Evolutionary conservation across 2,329 filamentous ascomycete species (phyloP).

Genomic region (Hymenoscyphus repandus): DNA sequence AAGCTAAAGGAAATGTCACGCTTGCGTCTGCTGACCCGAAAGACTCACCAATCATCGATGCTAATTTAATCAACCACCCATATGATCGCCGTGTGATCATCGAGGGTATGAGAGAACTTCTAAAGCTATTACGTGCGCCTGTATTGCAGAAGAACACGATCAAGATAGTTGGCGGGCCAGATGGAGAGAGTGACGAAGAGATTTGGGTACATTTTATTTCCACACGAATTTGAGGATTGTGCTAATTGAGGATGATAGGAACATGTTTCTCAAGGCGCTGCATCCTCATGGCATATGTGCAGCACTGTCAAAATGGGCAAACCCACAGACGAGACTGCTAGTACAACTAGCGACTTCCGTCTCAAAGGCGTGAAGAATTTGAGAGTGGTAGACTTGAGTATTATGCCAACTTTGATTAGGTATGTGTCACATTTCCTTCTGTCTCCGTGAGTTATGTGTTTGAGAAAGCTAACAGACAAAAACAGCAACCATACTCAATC

Average conservation of each 20-base stretch:
- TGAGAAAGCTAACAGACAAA: background rate
- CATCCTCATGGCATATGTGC: constrained; percentile 50
- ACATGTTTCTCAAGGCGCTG: constrained; percentile 39
- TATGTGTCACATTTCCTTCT: constrained; percentile 37
- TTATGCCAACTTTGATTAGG: constrained; percentile 43
- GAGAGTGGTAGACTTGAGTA: constrained; percentile 43
- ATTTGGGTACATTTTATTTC: constrained; percentile 30
- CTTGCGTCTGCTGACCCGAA: constrained; percentile 58
- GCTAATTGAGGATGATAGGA: constrained; percentile 21
- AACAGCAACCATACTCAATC: constrained; percentile 46
- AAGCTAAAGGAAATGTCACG: constrained; percentile 55
- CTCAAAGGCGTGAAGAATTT: constrained; percentile 44
- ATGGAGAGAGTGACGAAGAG: constrained; percentile 47
- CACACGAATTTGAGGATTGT: background rate
- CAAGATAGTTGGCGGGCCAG: constrained; percentile 37
- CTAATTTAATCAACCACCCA: constrained; percentile 52
- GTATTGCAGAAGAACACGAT: constrained; percentile 41
- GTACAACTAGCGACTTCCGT: constrained; percentile 45
- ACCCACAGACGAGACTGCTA: constrained; percentile 36
- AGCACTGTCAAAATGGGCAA: constrained; percentile 54
- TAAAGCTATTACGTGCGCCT: constrained; percentile 38
- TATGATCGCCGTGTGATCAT: constrained; percentile 49
- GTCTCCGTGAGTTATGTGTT: background rate
- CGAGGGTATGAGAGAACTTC: constrained; percentile 41
- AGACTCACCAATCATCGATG: constrained; percentile 56